Evolutionary conservation across 441 rosid species (phyloP), one percentile per base, ranked within the genome.

Genomic region (Kokia cookei): DNA sequence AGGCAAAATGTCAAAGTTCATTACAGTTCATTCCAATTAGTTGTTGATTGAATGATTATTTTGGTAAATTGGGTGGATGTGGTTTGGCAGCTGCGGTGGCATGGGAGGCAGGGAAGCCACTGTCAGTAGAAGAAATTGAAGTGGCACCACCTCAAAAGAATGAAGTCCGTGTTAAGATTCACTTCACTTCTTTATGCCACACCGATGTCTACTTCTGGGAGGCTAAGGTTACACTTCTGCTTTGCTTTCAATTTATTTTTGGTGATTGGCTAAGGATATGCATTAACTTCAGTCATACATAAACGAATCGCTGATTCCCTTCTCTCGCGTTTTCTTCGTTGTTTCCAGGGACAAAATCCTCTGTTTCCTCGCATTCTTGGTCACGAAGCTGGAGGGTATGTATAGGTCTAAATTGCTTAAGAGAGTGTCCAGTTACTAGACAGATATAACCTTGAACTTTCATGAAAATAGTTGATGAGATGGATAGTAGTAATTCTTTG

Each of bases 311-410:
- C 35, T 29, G 5, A 0, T 29, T 29, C 35, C 35, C 35, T 29
- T 29, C 35, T 29, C 35, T 29, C 4, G n/a, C 2, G 1, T 7
- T 45, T 53, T 17, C 58, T 53, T 53, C 26, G 4, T 4, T 5
- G 0, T 53, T 2, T 53, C 58, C 9, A 53, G 58, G 58, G 58
- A 53, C 58, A 53, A 19, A 19, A 86, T 10, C 93, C 96, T 0
- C 3, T 88, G 64, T 93, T 91, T 82, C 97, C 97, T 24, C 90
- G 97, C 58, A 93, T 93, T 67, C 88, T 77, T 27, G 95, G 93
- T 43, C 98, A 93, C 76, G 95, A 93, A 87, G 98, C 94, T 72
- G 96, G 90, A 83, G 93, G 94, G 97, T 93, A 79, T 27, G 79
- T 35, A 29, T 29, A 29, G 4, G 5, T 29, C 35, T 29, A 29